A percentile compares a stretch with the other conserved stretches of the same genome.
phyloP scores from a whole-genome alignment of 176 grass and related monocot species.

The Cocos nucifera region DNA sequence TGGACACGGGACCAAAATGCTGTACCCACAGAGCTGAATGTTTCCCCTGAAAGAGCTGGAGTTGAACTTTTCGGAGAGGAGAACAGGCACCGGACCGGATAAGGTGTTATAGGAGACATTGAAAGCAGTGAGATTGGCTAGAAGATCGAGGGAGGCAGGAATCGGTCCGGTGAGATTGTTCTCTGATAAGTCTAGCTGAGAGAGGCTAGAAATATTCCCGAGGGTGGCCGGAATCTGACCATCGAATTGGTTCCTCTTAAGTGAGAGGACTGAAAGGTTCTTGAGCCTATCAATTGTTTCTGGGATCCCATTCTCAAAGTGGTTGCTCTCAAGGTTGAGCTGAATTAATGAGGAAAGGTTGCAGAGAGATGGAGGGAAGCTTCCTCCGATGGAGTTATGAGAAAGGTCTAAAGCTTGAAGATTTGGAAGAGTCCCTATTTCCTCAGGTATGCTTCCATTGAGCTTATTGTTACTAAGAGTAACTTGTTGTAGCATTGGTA shows the following conservation, averaged over 20 bases:
- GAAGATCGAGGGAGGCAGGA: constrained; percentile 40
- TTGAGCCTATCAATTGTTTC: constrained; percentile 44
- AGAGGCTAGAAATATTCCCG: constrained; percentile 57
- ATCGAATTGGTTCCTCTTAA: constrained; percentile 39
- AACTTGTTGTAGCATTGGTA: constrained; percentile 42
- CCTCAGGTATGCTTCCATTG: constrained; percentile 59
- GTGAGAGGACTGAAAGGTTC: constrained; percentile 51
- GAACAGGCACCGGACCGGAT: constrained; percentile 48
- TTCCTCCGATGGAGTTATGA: constrained; percentile 38
- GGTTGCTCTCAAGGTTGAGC: constrained; percentile 47
- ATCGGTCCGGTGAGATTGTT: constrained; percentile 80
- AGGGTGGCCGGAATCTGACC: constrained; percentile 52
- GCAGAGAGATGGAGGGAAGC: constrained; percentile 37
- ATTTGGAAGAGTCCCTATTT: constrained; percentile 40
- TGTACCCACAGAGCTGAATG: constrained; percentile 76
- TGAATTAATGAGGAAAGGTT: constrained; percentile 38
- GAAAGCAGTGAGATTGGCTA: constrained; percentile 51
- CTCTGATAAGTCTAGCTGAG: constrained; percentile 60
- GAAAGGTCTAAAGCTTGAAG: constrained; percentile 70
- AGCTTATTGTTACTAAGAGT: constrained; percentile 48
- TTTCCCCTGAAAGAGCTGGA: constrained; percentile 84
- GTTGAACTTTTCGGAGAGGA: constrained; percentile 78
- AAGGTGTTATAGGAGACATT: constrained; percentile 76
- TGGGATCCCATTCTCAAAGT: constrained; percentile 39
- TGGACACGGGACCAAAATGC: constrained; percentile 54